These are phyloP conservation scores for Onygenales sp. DNA, from an alignment of 2,329 filamentous ascomycete species.

Conservation along the genomic window DNA sequence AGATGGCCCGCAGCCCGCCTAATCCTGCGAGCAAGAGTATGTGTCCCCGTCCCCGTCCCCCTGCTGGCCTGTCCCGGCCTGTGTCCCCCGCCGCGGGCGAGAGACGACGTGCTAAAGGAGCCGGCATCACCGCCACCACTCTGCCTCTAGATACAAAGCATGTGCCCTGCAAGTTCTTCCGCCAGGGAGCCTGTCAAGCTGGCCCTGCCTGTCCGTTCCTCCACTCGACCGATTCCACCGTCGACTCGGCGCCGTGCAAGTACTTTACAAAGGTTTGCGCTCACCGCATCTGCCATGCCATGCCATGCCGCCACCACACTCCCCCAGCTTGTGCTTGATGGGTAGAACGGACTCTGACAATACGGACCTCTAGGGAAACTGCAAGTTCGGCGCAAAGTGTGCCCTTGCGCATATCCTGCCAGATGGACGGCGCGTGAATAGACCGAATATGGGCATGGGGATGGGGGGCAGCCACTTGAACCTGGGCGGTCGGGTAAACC, in stretches of 20 bases:
- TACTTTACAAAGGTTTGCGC: slow-evolving; percentile 87
- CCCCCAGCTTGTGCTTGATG: background rate
- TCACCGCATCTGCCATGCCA: too few relatives aligned
- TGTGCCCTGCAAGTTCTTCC: slow-evolving; percentile 99
- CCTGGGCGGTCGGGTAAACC: slow-evolving; percentile 58
- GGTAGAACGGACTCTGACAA: background rate
- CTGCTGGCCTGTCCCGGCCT: too few relatives aligned
- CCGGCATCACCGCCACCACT: background rate
- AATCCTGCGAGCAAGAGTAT: slow-evolving; percentile 35
- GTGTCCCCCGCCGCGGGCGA: too few relatives aligned
- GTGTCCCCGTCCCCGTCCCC: slow-evolving; percentile 3
- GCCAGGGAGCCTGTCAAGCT: slow-evolving; percentile 90
- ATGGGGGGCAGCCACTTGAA: slow-evolving; percentile 48
- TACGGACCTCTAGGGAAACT: slow-evolving; percentile 64
- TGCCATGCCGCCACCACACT: background rate
- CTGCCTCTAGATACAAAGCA: slow-evolving; percentile 69
- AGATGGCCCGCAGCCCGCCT: slow-evolving; percentile 39
- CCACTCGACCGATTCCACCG: slow-evolving; percentile 76
- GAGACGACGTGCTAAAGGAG: too few relatives aligned
- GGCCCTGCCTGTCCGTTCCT: slow-evolving; percentile 93
- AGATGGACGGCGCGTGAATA: slow-evolving; percentile 84
- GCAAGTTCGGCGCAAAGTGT: slow-evolving; percentile 97
- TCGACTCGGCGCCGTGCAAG: slow-evolving; percentile 86
- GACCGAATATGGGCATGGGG: slow-evolving; percentile 44
- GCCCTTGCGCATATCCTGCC: slow-evolving; percentile 92